Evolutionary conservation across 2,329 filamentous ascomycete species (phyloP), one percentile per base, ranked within the genome.

Genomic region (Apiospora malaysiana): DNA sequence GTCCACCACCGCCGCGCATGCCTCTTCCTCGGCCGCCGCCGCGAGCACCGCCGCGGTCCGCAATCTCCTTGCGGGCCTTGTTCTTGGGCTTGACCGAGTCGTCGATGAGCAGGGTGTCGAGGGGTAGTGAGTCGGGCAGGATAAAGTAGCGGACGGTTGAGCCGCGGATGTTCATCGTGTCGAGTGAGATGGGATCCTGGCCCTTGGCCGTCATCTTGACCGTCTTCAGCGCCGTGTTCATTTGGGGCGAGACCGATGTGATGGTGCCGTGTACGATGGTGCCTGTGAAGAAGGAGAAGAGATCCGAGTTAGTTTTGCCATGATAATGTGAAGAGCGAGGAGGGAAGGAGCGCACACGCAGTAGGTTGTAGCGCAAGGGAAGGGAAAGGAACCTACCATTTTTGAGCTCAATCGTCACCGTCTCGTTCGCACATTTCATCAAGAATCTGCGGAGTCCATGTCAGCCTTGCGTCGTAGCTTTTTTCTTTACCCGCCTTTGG

Each of bases 401-500:
- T 84, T 99, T 99, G 77, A 99, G 88, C 84, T 99, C 96, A 83
- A 99, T 93, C 63, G 95, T 98, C 79, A 98, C 96, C 79, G 96
- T 97, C 87, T 99, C 96, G 84, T 98, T 98, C 83, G 93, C 91
- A 84, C 95, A 98, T 88, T 99, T 99, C 95, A 98, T 98, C 78
- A 99, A 88, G 83, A 99, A 99, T 82, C 96, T 98, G 83, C 73
- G 71, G 73, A 74, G 77, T 76, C 71, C 47, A 72, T 71, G 69
- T 69, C 69, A 70, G 67, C 69, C 32, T 59, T 23, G 69, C 56
- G 63, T 74, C 65, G 63, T 73, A 83, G 56, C 56, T 14, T 63
- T 37, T 21, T n/a, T 18, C 21, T 10, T 59, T 18, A n/a, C 3
- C 32, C 18, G 18, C 32, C 32, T 63, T 63, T 82, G 84, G 83